phyloP scores from a whole-genome alignment of 2,329 filamentous ascomycete genomes.

The Apiospora pterosperma region DNA sequence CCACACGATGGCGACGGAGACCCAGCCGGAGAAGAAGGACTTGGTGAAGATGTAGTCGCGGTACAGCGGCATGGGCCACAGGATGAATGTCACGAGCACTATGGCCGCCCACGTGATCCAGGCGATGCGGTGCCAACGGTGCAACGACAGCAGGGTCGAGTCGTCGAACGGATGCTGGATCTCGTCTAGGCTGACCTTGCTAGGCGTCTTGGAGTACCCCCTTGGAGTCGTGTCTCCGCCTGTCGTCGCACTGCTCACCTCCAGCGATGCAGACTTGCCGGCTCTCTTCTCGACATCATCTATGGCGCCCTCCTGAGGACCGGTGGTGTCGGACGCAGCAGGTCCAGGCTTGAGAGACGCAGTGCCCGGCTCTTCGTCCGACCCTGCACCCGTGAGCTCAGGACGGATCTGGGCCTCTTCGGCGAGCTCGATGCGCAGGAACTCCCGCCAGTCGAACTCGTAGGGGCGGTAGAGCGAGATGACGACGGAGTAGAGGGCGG shows the following conservation, averaged over 20 bases:
- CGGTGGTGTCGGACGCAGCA: no score
- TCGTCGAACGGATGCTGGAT: conserved; percentile 40
- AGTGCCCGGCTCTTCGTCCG: background rate
- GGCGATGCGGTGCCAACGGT: conserved; percentile 36
- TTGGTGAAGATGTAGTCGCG: conserved; percentile 45
- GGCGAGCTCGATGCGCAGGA: conserved; percentile 42
- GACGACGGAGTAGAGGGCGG: conserved; percentile 38
- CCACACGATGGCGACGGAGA: conserved; percentile 41
- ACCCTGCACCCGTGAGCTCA: background rate
- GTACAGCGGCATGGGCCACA: conserved; percentile 49
- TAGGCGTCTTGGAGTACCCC: background rate
- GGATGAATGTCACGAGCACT: conserved; percentile 41
- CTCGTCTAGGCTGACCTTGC: conserved; percentile 29
- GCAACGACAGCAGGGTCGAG: conserved; percentile 28
- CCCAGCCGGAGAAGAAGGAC: conserved; percentile 43
- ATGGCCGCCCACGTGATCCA: conserved; percentile 36
- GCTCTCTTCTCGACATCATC: background rate
- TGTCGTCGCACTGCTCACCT: background rate
- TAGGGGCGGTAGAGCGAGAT: conserved; percentile 37
- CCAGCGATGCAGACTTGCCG: background rate
- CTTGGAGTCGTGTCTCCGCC: background rate
- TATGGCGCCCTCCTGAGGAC: background rate
- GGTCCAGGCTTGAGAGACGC: background rate
- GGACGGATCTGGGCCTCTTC: conserved; percentile 30
- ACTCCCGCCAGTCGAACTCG: conserved; percentile 32